Conservation (phyloP, 2,329 filamentous ascomycete species). For the Arthrobotrys musiformis region DNA sequence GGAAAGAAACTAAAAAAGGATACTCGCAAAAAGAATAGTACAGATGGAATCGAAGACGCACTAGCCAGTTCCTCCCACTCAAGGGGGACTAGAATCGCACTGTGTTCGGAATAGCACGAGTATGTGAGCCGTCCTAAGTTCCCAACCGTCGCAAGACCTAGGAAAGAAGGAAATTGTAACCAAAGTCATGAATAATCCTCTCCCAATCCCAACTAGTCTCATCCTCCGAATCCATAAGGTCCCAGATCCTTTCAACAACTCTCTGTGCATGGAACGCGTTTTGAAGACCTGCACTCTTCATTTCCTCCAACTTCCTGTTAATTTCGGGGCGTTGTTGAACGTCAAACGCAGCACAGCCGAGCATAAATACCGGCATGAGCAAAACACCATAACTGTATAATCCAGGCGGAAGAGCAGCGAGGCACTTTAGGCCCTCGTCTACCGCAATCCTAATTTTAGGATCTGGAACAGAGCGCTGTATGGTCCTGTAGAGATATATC, state of each 20-base stretch:
- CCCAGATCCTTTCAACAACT: conserved; percentile 70
- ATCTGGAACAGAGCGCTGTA: conserved; percentile 69
- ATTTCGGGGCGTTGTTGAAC: conserved; percentile 69
- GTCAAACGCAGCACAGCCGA: conserved; percentile 72
- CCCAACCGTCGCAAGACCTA: conserved; percentile 60
- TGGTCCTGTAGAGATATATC: conserved; percentile 73
- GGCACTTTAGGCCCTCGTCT: conserved; percentile 69
- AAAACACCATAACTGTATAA: conserved; percentile 70
- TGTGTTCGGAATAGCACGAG: neutral
- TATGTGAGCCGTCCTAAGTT: neutral
- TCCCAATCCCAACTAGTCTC: conserved; percentile 73
- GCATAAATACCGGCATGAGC: conserved; percentile 71
- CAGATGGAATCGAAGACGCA: conserved; percentile 55
- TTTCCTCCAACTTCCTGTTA: conserved; percentile 67
- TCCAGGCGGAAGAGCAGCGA: conserved; percentile 68
- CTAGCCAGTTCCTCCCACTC: conserved; percentile 40
- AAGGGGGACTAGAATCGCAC: neutral
- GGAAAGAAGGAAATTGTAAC: conserved; percentile 72
- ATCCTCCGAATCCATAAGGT: conserved; percentile 70
- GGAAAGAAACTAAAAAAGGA: conserved; percentile 30
- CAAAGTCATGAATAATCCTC: conserved; percentile 69
- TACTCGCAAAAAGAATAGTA: conserved; percentile 53
- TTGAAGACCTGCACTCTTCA: conserved; percentile 69
- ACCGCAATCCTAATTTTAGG: conserved; percentile 70
- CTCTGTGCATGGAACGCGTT: conserved; percentile 70